Evolutionary conservation across 495 filamentous ascomycete genomes (phyloP), one percentile per base, ranked within the genome.

Genomic region (Hypoxylon perforatum): DNA sequence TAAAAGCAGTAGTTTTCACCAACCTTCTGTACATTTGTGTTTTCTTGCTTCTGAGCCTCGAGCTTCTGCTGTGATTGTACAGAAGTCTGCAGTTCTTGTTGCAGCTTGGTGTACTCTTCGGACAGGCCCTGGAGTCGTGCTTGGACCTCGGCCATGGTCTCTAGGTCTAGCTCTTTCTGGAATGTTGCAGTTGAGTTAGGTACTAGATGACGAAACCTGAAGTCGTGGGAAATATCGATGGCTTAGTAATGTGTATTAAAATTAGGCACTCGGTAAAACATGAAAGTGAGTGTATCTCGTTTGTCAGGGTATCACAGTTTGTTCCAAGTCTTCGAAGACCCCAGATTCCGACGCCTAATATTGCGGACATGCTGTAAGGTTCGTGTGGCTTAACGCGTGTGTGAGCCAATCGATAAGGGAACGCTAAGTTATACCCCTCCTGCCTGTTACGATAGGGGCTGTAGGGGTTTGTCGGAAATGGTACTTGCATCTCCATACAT

Each of bases 31-130:
- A 99, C 95, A 19, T 89, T 88, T 48, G 88, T 79, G 75, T 97
- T 98, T 76, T 99, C 95, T 74, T 97, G 91, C 66, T 91, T 88
- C 77, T 99, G 95, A 22, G 92, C 92, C 76, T 97, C 94, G 41
- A 99, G 89, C 76, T 90, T 94, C 78, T 99, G 93, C 42, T 92
- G 87, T n/a, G 94, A 89, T 17, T 88, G 81, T 44, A 98, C 84
- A 19, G 86, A 78, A 44, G 84, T 82, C 76, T 90, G 89, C 50
- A 98, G 85, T 62, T 98, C 95, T 77, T 87, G 88, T 77, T 98
- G 92, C 21, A 97, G 77, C 69, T 90, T 89, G 69, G 93, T 89
- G 75, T 90, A 98, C 57, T 97, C 90, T 35, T 97, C 93, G 5
- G 92, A 90, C 30, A 97, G 87, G 23, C 82, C 80, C 78, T 97